A percentile compares a stretch with the other conserved stretches of the same genome.
phyloP scores from a whole-genome alignment of 1,284 basidiomycete species.

The Cutaneotrichosporon dermatis region DNA sequence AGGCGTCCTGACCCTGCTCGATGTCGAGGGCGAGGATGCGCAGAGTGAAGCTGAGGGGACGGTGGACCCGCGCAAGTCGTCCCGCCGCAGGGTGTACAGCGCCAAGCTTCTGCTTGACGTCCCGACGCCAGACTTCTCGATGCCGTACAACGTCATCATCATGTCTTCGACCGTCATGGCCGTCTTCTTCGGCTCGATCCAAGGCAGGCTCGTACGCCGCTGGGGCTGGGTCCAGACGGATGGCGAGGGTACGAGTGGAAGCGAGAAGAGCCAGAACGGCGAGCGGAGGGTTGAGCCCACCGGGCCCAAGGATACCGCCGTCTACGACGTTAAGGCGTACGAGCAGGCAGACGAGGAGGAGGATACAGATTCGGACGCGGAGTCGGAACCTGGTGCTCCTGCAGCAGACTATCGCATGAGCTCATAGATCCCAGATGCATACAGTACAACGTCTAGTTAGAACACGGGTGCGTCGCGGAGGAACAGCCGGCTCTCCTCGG shows the following conservation, averaged over 20 bases:
- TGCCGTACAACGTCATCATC: conserved; percentile 99
- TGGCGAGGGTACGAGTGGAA: background rate
- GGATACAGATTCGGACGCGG: background rate
- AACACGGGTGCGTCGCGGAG: conserved; percentile 82
- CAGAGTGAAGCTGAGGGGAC: background rate
- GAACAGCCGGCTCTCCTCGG: conserved; percentile 76
- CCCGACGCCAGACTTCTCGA: conserved; percentile 95
- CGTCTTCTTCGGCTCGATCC: conserved; percentile 85
- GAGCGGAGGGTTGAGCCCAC: background rate
- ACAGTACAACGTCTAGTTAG: conserved; percentile 39
- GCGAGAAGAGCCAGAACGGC: background rate
- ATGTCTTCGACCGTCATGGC: conserved; percentile 87
- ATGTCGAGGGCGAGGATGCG: conserved; percentile 25
- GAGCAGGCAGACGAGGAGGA: background rate
- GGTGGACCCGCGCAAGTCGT: conserved; percentile 12
- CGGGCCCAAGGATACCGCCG: background rate
- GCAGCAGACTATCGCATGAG: background rate
- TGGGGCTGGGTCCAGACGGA: conserved; percentile 55
- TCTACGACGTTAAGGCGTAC: background rate
- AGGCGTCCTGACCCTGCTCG: conserved; percentile 58
- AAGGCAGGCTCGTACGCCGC: conserved; percentile 77
- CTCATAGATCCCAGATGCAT: conserved; percentile 4
- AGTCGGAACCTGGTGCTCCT: background rate
- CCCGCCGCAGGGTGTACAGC: conserved; percentile 63
- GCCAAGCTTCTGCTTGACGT: conserved; percentile 77